A percentile compares a stretch with the other conserved stretches of the same genome.
Conservation (phyloP, 73 alveolate species). For the Tetrahymena borealis region DNA sequence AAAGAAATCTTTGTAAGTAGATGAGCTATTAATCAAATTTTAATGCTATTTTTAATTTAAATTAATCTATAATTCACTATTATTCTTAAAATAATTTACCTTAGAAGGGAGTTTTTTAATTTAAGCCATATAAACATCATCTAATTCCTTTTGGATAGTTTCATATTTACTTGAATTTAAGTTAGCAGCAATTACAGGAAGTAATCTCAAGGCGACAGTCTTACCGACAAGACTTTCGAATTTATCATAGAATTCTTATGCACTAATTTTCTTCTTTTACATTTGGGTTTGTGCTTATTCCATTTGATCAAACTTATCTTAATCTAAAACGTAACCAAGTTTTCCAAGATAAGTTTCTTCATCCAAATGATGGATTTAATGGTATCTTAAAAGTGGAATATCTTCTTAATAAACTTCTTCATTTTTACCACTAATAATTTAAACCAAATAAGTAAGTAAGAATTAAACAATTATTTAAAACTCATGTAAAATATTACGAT, state of each 20-base stretch:
- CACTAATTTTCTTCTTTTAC: slow-evolving; percentile 8
- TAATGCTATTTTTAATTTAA: not conserved
- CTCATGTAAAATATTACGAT: not conserved
- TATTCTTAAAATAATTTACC: not conserved
- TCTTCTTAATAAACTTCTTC: slow-evolving; percentile 20
- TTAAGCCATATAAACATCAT: not conserved
- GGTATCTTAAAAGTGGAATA: slow-evolving; percentile 8
- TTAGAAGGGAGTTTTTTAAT: not conserved
- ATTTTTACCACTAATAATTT: not conserved
- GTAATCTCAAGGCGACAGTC: slow-evolving; percentile 21
- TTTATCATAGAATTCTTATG: not conserved
- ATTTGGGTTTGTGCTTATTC: not conserved
- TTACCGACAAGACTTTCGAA: slow-evolving; percentile 1
- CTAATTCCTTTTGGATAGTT: not conserved
- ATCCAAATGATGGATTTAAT: not conserved
- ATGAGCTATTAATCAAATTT: not conserved
- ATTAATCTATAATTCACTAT: not conserved
- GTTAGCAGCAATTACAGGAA: slow-evolving; percentile 9
- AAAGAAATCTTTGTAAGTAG: slow-evolving; percentile 19
- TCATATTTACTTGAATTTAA: not conserved
- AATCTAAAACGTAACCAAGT: slow-evolving; percentile 5
- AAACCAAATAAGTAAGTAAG: too few species aligned
- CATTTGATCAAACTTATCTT: slow-evolving; percentile 1
- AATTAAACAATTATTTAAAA: too few species aligned
- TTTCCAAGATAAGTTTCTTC: not conserved